A percentile compares a stretch with the other conserved stretches of the same genome.
Evolutionary conservation across 129 eudicot species (phyloP).

Genomic region (Glebionis coronaria): DNA sequence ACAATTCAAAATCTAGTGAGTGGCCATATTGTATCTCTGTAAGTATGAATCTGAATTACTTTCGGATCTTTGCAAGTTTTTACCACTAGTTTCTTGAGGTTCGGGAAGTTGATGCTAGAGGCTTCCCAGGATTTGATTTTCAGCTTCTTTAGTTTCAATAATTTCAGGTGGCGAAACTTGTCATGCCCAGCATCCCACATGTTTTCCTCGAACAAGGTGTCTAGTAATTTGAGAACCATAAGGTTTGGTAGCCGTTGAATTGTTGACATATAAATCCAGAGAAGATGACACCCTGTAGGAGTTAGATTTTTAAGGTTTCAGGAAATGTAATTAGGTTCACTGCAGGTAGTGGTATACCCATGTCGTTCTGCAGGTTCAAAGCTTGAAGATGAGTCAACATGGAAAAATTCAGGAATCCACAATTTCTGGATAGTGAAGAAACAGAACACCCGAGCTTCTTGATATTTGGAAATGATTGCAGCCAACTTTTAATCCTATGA

Average conservation of each 20-base stretch:
- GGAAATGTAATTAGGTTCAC: conserved; percentile 21
- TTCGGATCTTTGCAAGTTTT: conserved; percentile 9
- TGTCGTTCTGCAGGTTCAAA: conserved; percentile 13
- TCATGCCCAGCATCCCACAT: conserved; percentile 27
- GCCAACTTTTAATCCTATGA: conserved; percentile 18
- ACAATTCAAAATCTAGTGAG: too few relatives aligned
- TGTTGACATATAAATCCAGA: conserved; percentile 30
- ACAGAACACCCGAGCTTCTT: conserved; percentile 34
- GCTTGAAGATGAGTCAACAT: conserved; percentile 23
- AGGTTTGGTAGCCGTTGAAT: conserved; percentile 45
- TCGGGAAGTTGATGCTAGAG: conserved; percentile 21
- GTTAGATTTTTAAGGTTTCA: conserved; percentile 28
- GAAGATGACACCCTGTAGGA: conserved; percentile 4
- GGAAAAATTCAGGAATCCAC: conserved; percentile 17
- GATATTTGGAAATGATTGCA: conserved; percentile 24
- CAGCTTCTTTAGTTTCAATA: conserved; percentile 16
- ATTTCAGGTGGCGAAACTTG: conserved; percentile 29
- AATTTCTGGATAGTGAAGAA: not conserved
- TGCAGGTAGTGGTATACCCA: not conserved
- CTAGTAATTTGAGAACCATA: conserved; percentile 33
- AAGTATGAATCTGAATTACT: conserved; percentile 17
- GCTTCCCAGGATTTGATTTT: conserved; percentile 17
- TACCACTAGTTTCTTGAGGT: conserved; percentile 20
- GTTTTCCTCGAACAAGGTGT: conserved; percentile 31
- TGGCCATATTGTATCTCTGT: too few relatives aligned